A percentile compares a stretch with the other conserved stretches of the same genome.
Conservation (phyloP, 2,329 filamentous ascomycete species). For the Colletotrichum tanaceti region DNA sequence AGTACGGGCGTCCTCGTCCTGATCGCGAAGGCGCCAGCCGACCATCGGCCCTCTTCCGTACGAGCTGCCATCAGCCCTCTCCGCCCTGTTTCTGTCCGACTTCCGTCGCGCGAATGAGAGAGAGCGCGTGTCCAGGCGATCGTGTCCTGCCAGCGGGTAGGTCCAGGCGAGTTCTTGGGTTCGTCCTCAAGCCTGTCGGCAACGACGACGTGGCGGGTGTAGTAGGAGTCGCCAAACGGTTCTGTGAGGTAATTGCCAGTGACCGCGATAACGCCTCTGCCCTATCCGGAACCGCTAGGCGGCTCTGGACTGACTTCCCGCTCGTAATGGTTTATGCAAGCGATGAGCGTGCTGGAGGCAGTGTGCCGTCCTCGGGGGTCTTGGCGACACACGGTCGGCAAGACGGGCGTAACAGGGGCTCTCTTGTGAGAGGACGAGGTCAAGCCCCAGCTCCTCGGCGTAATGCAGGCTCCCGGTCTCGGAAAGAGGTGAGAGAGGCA, state of each 20-base stretch:
- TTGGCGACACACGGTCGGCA: neutral
- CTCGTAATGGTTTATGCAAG: conserved; percentile 17
- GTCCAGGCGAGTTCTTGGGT: neutral
- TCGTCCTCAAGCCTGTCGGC: neutral
- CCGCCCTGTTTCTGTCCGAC: neutral
- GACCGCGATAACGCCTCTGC: neutral
- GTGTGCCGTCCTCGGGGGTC: neutral
- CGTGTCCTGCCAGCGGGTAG: neutral
- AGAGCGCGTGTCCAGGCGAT: neutral
- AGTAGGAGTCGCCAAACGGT: neutral
- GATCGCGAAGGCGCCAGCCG: neutral
- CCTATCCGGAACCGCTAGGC: neutral
- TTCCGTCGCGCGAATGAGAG: neutral
- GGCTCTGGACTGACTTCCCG: conserved; percentile 7
- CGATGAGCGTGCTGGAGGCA: conserved; percentile 1
- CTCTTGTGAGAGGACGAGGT: neutral
- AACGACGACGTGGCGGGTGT: neutral
- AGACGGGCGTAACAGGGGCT: neutral
- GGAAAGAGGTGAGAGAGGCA: neutral
- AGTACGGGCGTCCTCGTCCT: no score
- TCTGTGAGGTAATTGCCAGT: conserved; percentile 15
- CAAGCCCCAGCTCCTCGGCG: conserved; percentile 1
- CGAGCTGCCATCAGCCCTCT: neutral
- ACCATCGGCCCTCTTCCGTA: conserved; percentile 2
- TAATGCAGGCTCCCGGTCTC: neutral